phyloP scores from a whole-genome alignment of 108 stramenopile genomes.

The Skeletonema potamos region DNA sequence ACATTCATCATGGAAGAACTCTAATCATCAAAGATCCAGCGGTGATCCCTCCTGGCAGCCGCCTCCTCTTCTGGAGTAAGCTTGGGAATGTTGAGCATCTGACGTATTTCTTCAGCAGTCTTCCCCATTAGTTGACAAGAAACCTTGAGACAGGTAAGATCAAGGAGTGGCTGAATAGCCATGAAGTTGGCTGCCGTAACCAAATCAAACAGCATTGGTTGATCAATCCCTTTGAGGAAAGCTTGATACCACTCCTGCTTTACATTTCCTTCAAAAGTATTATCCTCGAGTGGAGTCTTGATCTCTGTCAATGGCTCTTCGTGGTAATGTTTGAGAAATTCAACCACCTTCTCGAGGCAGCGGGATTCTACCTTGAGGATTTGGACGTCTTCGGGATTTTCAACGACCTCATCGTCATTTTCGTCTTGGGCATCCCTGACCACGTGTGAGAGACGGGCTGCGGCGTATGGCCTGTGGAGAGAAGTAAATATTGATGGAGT shows the following conservation, averaged over 20 bases:
- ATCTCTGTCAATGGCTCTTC: conserved; percentile 71
- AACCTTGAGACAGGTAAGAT: conserved; percentile 72
- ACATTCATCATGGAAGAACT: not conserved
- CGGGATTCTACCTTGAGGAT: conserved; percentile 50
- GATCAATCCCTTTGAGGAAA: conserved; percentile 62
- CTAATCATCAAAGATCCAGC: conserved; percentile 83
- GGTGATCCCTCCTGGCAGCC: conserved; percentile 66
- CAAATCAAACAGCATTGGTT: conserved; percentile 73
- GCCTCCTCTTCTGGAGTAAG: conserved; percentile 77
- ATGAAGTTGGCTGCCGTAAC: conserved; percentile 82
- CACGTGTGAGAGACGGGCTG: conserved; percentile 36
- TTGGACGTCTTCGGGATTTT: conserved; percentile 42
- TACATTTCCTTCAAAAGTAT: conserved; percentile 72
- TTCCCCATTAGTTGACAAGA: conserved; percentile 78
- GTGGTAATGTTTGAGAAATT: conserved; percentile 74
- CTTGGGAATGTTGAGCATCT: conserved; percentile 71
- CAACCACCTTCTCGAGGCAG: conserved; percentile 68
- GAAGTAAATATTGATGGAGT: not conserved
- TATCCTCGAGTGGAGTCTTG: conserved; percentile 65
- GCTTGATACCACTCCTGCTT: conserved; percentile 73
- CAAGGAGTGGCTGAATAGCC: conserved; percentile 78
- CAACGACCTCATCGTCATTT: conserved; percentile 12
- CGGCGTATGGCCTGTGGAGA: conserved; percentile 14
- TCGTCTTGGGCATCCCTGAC: conserved; percentile 32
- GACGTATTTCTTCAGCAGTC: conserved; percentile 73